Evolutionary conservation across 495 filamentous ascomycete genomes (phyloP).

Genomic region (Diplogelasinospora grovesii): DNA sequence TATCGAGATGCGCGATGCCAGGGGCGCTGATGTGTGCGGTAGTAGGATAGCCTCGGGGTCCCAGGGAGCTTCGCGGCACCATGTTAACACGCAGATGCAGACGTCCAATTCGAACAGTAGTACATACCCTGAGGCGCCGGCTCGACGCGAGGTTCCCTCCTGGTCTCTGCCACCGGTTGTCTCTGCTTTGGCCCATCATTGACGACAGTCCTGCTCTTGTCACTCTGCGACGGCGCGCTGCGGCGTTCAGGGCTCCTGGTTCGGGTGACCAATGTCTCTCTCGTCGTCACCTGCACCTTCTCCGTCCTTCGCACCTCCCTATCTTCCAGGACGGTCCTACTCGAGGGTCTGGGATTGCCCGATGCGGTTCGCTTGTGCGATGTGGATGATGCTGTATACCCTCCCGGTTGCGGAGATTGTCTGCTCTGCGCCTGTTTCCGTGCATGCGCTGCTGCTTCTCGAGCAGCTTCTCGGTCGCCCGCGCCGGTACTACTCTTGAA

Average conservation of each 20-base stretch:
- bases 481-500: too few relatives aligned
- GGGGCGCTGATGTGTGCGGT: constrained; percentile 78
- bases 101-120: neutral
- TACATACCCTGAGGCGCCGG: constrained; percentile 23
- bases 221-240: constrained; percentile 30
- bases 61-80: constrained; percentile 45
- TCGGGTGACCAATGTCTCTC: constrained; percentile 56
- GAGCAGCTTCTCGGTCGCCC: too few relatives aligned
- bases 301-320: constrained; percentile 42
- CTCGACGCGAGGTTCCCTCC: constrained; percentile 39
- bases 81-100: neutral
- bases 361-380: constrained; percentile 40
- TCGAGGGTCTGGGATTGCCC: constrained; percentile 33
- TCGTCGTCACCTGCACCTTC: constrained; percentile 53
- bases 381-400: constrained; percentile 9
- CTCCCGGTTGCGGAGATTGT: too few relatives aligned
- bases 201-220: constrained; percentile 20
- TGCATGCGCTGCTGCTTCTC: too few relatives aligned
- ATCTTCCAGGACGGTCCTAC: constrained; percentile 33
- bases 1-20: constrained; percentile 79
- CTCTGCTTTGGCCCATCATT: constrained; percentile 38
- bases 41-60: constrained; percentile 74
- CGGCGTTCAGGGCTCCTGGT: constrained; percentile 62
- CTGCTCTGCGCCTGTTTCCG: too few relatives aligned
- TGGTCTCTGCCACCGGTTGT: constrained; percentile 36